Evolutionary conservation across 179 eudicot species (phyloP).

Genomic region (Spergularia azorica): DNA sequence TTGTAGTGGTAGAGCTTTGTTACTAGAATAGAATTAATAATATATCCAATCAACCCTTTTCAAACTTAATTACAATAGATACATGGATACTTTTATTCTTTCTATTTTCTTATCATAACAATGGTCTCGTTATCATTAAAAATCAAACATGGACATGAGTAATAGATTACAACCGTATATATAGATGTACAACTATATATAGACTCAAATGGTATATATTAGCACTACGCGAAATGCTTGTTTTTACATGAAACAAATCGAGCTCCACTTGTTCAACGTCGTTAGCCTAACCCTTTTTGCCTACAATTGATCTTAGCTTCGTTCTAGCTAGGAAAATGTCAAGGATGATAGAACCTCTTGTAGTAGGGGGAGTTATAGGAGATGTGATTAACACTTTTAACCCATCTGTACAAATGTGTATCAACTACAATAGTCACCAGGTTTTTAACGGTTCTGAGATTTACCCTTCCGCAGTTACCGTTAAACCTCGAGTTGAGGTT

Average conservation of each 20-base stretch:
- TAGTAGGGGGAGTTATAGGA: slow-evolving; percentile 75
- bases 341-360: slow-evolving; percentile 52
- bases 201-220: no score
- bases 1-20: no score
- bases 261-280: no score
- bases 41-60: no score
- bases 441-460: slow-evolving; percentile 68
- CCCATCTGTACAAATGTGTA: slow-evolving; percentile 50
- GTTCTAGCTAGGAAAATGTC: slow-evolving; percentile 13
- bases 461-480: slow-evolving; percentile 54
- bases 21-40: no score
- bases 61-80: background rate
- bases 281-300: no score
- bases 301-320: no score
- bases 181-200: no score
- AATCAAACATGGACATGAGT: no score
- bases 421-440: slow-evolving; percentile 47
- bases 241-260: background rate
- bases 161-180: no score
- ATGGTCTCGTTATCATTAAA: no score
- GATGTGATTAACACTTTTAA: slow-evolving; percentile 76
- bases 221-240: background rate
- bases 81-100: background rate
- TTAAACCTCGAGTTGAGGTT: slow-evolving; percentile 56
- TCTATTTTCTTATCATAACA: background rate